Conservation (phyloP, 2,329 filamentous ascomycete genomes). For the Scedosporium dehoogii region DNA sequence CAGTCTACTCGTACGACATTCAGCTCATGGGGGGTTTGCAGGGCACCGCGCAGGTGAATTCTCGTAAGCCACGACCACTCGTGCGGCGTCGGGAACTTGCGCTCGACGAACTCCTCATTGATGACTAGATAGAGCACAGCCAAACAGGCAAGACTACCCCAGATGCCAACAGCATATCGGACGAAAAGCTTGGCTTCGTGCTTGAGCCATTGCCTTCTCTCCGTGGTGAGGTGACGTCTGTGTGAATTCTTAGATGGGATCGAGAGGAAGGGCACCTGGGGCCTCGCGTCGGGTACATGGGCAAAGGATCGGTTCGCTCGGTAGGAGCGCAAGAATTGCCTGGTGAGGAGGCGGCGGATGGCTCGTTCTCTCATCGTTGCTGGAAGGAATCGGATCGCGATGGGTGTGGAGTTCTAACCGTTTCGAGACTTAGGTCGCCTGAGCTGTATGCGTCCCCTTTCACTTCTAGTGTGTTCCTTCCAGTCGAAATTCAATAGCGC, state of each 20-base stretch:
- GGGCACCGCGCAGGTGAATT: slow-evolving; percentile 55
- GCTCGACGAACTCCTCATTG: slow-evolving; percentile 66
- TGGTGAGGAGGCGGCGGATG: slow-evolving; percentile 22
- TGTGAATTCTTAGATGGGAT: slow-evolving; percentile 40
- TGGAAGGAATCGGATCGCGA: neutral
- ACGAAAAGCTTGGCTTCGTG: slow-evolving; percentile 60
- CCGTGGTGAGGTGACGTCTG: slow-evolving; percentile 69
- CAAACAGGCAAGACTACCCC: slow-evolving; percentile 50
- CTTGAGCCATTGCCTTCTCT: slow-evolving; percentile 59
- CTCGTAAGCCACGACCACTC: slow-evolving; percentile 71
- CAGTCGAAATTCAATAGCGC: neutral
- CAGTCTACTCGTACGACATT: slow-evolving; percentile 51
- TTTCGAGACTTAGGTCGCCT: neutral
- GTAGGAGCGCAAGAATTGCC: slow-evolving; percentile 11
- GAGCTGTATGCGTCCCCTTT: neutral
- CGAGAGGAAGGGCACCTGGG: slow-evolving; percentile 41
- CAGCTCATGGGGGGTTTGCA: slow-evolving; percentile 46
- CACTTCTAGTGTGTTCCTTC: neutral
- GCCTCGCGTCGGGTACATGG: slow-evolving; percentile 22
- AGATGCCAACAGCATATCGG: slow-evolving; percentile 58
- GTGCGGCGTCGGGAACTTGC: slow-evolving; percentile 66
- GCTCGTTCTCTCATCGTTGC: slow-evolving; percentile 28
- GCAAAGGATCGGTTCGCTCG: slow-evolving; percentile 10
- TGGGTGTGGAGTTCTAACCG: neutral
- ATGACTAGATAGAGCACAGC: slow-evolving; percentile 54